Conservation (phyloP, 1,284 basidiomycete genomes). For the Coniferiporia sulphurascens region DNA sequence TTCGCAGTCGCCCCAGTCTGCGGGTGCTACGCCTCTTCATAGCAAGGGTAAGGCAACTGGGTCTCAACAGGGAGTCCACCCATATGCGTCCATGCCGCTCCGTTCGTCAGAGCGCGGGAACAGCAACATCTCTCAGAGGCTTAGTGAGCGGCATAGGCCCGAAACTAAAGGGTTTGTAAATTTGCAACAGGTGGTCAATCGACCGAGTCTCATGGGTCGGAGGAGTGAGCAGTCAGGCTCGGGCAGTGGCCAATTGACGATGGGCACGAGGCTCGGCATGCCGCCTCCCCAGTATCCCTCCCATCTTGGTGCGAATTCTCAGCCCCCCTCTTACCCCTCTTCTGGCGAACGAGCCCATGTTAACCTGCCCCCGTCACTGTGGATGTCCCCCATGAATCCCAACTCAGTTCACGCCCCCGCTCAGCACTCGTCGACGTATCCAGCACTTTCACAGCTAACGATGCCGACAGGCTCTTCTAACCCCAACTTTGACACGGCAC, state of each 20-base stretch:
- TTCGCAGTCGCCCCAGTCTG: slow-evolving; percentile 17
- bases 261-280: slow-evolving; percentile 18
- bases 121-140: neutral
- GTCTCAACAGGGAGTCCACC: neutral
- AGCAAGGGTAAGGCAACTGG: slow-evolving; percentile 10
- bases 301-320: slow-evolving; percentile 19
- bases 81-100: slow-evolving; percentile 8
- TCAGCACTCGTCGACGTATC: slow-evolving; percentile 12
- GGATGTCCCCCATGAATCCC: slow-evolving; percentile 60
- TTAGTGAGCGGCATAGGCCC: slow-evolving; percentile 8
- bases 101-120: slow-evolving; percentile 6
- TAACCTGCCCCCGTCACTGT: slow-evolving; percentile 66
- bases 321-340: slow-evolving; percentile 20
- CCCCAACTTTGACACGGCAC: slow-evolving; percentile 26
- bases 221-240: slow-evolving; percentile 7
- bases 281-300: slow-evolving; percentile 14
- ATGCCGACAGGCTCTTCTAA: slow-evolving; percentile 19
- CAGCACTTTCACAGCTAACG: slow-evolving; percentile 15
- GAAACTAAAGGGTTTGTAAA: slow-evolving; percentile 18
- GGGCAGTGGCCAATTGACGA: slow-evolving; percentile 1
- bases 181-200: slow-evolving; percentile 13
- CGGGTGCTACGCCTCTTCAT: slow-evolving; percentile 5
- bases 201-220: slow-evolving; percentile 14
- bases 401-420: slow-evolving; percentile 5
- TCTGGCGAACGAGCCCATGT: slow-evolving; percentile 47